These are phyloP conservation scores for Nakazawaea populi DNA, from an alignment of 805 yeast genomes.

Conservation along the genomic window DNA sequence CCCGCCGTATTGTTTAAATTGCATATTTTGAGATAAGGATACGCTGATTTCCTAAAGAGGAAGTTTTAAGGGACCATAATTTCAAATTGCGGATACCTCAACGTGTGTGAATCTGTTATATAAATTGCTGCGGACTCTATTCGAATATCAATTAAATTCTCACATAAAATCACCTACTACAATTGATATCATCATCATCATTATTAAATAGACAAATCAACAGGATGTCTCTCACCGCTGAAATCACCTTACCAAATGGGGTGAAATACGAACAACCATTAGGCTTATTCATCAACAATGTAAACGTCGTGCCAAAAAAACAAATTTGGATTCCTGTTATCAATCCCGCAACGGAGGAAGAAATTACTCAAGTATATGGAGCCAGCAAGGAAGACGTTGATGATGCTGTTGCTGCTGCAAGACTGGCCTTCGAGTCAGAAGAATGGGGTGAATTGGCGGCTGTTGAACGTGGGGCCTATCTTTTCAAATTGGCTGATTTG, in stretches of 20 bases:
- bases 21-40: too few relatives aligned
- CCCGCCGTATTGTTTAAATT: background rate
- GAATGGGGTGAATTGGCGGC: slow-evolving; percentile 46
- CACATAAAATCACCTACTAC: too few relatives aligned
- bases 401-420: slow-evolving; percentile 61
- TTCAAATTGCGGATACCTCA: too few relatives aligned
- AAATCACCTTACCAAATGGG: slow-evolving; percentile 66
- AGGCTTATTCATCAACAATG: slow-evolving; percentile 61
- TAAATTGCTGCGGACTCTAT: background rate
- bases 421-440: slow-evolving; percentile 44
- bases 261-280: slow-evolving; percentile 31
- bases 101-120: too few relatives aligned
- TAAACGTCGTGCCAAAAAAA: slow-evolving; percentile 48
- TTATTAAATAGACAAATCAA: too few relatives aligned
- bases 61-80: background rate
- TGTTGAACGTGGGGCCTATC: slow-evolving; percentile 42
- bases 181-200: too few relatives aligned
- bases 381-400: slow-evolving; percentile 58
- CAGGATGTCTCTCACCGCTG: slow-evolving; percentile 13
- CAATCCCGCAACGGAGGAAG: slow-evolving; percentile 62
- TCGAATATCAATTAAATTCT: too few relatives aligned
- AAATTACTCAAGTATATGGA: slow-evolving; percentile 50
- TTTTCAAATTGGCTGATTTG: slow-evolving; percentile 45
- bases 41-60: background rate
- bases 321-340: slow-evolving; percentile 56